Evolutionary conservation across 2,329 filamentous ascomycete genomes (phyloP).

Genomic region (Claviceps digitariae): DNA sequence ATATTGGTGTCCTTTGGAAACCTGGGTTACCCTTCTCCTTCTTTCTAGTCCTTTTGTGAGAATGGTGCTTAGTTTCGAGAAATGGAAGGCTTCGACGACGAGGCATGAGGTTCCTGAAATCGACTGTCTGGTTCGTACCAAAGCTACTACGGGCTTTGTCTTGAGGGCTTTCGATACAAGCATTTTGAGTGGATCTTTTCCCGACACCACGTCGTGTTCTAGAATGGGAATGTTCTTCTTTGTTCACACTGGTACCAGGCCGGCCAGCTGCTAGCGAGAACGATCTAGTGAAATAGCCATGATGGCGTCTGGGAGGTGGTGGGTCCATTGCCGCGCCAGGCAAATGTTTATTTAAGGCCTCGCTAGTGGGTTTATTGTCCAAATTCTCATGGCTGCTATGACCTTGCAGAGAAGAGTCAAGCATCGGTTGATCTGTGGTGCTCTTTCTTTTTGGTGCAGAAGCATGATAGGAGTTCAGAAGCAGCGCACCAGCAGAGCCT

Average conservation of each 20-base stretch:
- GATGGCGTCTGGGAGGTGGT: not conserved
- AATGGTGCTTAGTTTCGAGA: not conserved
- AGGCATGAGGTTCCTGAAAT: slow-evolving; percentile 18
- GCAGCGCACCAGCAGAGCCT: not conserved
- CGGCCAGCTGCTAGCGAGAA: slow-evolving; percentile 1
- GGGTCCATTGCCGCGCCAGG: not conserved
- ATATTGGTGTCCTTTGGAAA: not conserved
- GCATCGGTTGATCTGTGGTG: slow-evolving; percentile 10
- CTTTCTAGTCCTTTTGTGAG: not conserved
- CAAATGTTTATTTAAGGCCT: not conserved
- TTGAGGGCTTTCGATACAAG: not conserved
- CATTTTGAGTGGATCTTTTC: not conserved
- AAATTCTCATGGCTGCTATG: slow-evolving; percentile 7
- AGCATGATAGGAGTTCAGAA: slow-evolving; percentile 14
- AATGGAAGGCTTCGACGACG: slow-evolving; percentile 19
- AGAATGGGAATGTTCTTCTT: not conserved
- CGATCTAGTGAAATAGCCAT: slow-evolving; percentile 5
- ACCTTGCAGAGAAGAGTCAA: slow-evolving; percentile 16
- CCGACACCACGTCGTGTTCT: not conserved
- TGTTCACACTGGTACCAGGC: not conserved
- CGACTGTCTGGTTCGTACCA: not conserved
- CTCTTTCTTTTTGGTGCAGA: slow-evolving; percentile 7
- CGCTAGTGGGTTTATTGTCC: not conserved
- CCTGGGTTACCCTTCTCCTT: not conserved
- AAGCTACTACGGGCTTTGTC: not conserved